A percentile compares a stretch with the other conserved stretches of the same genome.
Evolutionary conservation across 1,284 basidiomycete genomes (phyloP).

Genomic region (Tilletia horrida): DNA sequence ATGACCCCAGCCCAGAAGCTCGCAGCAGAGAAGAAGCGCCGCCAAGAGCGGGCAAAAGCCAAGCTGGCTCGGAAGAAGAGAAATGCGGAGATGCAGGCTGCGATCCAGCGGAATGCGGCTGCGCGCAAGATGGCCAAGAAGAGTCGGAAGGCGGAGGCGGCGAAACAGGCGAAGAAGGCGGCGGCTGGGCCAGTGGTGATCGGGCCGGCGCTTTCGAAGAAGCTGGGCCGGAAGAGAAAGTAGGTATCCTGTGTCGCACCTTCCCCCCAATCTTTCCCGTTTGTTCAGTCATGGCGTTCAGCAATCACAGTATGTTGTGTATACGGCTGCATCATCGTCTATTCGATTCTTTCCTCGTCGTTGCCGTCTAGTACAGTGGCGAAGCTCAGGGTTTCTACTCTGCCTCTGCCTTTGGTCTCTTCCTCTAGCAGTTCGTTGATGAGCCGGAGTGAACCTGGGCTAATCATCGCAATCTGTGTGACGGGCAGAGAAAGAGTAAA

Average conservation of each 20-base stretch:
- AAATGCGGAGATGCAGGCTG: constrained; percentile 15
- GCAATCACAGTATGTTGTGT: background rate
- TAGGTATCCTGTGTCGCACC: background rate
- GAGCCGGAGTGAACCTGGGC: constrained; percentile 82
- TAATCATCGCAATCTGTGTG: constrained; percentile 77
- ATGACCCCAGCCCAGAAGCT: too few species aligned
- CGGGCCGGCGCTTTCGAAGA: background rate
- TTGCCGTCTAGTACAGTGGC: constrained; percentile 39
- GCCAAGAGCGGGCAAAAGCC: background rate
- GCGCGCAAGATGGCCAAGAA: background rate
- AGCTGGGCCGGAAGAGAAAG: background rate
- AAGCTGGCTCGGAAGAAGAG: background rate
- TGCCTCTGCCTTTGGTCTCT: constrained; percentile 74
- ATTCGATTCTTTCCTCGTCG: constrained; percentile 42
- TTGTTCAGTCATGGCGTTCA: too few species aligned
- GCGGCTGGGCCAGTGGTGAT: background rate
- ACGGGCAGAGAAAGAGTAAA: background rate
- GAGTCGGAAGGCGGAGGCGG: background rate
- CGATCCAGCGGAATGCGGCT: constrained; percentile 8
- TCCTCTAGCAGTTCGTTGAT: constrained; percentile 85
- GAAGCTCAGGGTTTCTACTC: constrained; percentile 59
- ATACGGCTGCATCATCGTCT: background rate
- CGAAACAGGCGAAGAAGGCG: background rate
- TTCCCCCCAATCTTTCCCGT: too few species aligned
- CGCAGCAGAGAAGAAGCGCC: background rate